Evolutionary conservation across 2,329 filamentous ascomycete species (phyloP), one percentile per base, ranked within the genome.

Genomic region (Bipolaris zeicola): DNA sequence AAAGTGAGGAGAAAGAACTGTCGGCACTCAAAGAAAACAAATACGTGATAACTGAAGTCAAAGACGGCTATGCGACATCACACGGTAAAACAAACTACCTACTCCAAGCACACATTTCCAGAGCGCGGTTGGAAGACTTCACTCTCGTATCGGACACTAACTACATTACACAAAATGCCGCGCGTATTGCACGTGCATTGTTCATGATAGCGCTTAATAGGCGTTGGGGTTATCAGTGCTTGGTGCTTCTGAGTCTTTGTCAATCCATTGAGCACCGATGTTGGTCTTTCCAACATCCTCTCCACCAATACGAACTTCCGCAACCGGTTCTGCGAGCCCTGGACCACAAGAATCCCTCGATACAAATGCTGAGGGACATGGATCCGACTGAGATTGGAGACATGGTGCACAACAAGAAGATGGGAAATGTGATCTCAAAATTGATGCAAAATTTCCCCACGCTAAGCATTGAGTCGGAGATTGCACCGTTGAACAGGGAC

Each of bases 181-280:
- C 92, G 1, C 89, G 95, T 75, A 99, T 99, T 55, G 97, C 93
- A 70, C 85, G 96, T 60, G 92, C 96, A 2, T 79, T 99, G 14
- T 99, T 99, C 77, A 96, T 98, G 92, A 94, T 99, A 67, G 94
- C 95, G 1, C 81, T 99, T 49, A 98, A 98, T 75, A 85, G 95
- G 57, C 86, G 92, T 64, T 99, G 95, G 95, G 95, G 96, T 0
- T 90, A 96, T 67, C 92, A 98, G 75, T 99, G 96, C 64, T 82
- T 96, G 37, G 92, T 98, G 1, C 80, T 99, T 31, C 80, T 99
- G 41, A 96, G 92, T 0, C 82, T 99, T 62, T 96, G 93, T 76
- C 98, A 98, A 78, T 96, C 95, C 0, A 97, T 99, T 53, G 96
- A 99, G 77, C 96, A 92, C 77, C 89, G 92, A 56, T 88, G 96